phyloP scores from a whole-genome alignment of 345 rosid genomes.

The Euphorbia pulcherrima region DNA sequence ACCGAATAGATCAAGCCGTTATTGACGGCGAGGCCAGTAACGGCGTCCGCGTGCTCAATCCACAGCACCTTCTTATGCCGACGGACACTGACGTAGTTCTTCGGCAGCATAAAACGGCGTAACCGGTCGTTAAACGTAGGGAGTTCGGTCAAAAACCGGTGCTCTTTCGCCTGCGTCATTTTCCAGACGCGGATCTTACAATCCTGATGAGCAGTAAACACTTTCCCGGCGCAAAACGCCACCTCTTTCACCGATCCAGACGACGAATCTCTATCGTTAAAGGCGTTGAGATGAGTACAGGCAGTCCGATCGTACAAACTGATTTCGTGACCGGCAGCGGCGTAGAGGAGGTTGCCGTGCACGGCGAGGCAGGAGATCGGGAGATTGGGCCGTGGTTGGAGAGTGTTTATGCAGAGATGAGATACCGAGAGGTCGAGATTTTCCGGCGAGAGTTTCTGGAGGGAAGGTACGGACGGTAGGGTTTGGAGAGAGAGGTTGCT shows the following conservation, averaged over 20 bases:
- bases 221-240: constrained; percentile 47
- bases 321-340: constrained; percentile 57
- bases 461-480: constrained; percentile 71
- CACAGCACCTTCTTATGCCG: constrained; percentile 70
- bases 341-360: constrained; percentile 50
- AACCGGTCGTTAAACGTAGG: constrained; percentile 77
- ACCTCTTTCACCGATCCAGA: constrained; percentile 71
- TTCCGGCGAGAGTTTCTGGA: constrained; percentile 51
- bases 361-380: constrained; percentile 67
- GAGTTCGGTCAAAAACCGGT: constrained; percentile 47
- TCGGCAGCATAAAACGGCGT: constrained; percentile 66
- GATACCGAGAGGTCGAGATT: constrained; percentile 39
- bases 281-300: constrained; percentile 39
- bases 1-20: constrained; percentile 65
- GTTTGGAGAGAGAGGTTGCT: constrained; percentile 76
- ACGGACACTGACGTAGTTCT: constrained; percentile 71
- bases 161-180: constrained; percentile 34
- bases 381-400: constrained; percentile 35
- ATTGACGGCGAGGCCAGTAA: constrained; percentile 62
- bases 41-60: constrained; percentile 91
- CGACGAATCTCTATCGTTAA: constrained; percentile 44
- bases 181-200: constrained; percentile 85
- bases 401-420: constrained; percentile 30
- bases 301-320: constrained; percentile 56
- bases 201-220: constrained; percentile 84